A percentile compares a stretch with the other conserved stretches of the same genome.
Conservation (phyloP, 768 basidiomycete species). For the Lactarius deliciosus region DNA sequence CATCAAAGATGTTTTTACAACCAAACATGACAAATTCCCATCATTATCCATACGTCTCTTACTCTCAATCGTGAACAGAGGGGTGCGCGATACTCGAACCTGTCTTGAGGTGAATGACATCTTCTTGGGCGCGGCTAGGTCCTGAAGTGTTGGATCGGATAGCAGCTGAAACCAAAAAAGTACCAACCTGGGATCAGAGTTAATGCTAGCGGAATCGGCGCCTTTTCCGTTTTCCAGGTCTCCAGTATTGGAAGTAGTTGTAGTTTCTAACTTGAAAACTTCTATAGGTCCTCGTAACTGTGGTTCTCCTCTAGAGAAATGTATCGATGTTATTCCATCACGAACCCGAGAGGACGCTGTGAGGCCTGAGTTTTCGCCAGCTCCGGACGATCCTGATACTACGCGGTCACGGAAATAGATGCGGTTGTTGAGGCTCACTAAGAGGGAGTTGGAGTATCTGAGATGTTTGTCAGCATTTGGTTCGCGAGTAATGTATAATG, state of each 20-base stretch:
- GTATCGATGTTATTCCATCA: not conserved
- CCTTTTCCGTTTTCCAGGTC: not conserved
- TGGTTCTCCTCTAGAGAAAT: not conserved
- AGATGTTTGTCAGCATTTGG: not conserved
- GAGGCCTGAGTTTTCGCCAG: not conserved
- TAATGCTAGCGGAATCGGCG: not conserved
- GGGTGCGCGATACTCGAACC: not conserved
- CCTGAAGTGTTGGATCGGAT: not conserved
- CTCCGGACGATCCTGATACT: not conserved
- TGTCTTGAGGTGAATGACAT: not conserved
- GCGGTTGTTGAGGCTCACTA: conserved; percentile 33
- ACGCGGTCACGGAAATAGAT: conserved; percentile 24
- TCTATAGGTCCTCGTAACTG: not conserved
- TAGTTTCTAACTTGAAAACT: not conserved
- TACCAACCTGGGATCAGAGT: not conserved
- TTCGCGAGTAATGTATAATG: not conserved
- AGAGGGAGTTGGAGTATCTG: conserved; percentile 32
- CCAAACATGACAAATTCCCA: not conserved
- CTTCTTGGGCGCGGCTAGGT: not conserved
- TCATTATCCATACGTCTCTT: not conserved
- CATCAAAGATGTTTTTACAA: not conserved
- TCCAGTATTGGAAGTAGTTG: not conserved
- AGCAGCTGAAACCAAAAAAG: not conserved
- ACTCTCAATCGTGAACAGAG: not conserved
- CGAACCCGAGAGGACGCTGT: not conserved